Evolutionary conservation across 176 grass and related monocot genomes (phyloP).

Genomic region (Poa annua): DNA sequence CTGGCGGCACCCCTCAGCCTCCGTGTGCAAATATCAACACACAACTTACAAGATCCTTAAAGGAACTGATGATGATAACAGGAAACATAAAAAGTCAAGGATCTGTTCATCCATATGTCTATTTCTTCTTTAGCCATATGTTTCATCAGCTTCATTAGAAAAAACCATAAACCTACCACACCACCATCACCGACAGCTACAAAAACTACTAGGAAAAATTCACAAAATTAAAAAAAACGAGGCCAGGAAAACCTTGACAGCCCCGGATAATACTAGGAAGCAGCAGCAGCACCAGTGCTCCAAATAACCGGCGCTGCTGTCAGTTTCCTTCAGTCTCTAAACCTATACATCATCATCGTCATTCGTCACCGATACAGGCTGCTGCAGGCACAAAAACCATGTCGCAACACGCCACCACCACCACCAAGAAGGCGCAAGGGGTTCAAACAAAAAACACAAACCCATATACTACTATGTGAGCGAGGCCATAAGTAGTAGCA

Average conservation of each 20-base stretch:
- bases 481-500: constrained; percentile 2
- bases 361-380: constrained; percentile 26
- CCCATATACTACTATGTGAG: constrained; percentile 46
- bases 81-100: not conserved
- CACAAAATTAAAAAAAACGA: constrained; percentile 40
- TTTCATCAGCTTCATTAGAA: constrained; percentile 47
- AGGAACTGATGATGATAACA: not conserved
- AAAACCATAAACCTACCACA: constrained; percentile 39
- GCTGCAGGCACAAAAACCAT: constrained; percentile 41
- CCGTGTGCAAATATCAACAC: no score
- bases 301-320: constrained; percentile 20
- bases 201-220: constrained; percentile 2
- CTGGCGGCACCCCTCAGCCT: not conserved
- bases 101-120: constrained; percentile 45
- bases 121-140: constrained; percentile 54
- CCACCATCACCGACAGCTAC: constrained; percentile 26
- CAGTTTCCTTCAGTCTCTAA: constrained; percentile 31
- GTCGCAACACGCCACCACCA: constrained; percentile 12
- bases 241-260: constrained; percentile 9
- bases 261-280: constrained; percentile 10
- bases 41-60: not conserved
- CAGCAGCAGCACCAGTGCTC: not conserved
- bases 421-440: constrained; percentile 33
- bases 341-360: constrained; percentile 33
- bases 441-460: constrained; percentile 62